Conservation (phyloP, 129 eudicot species). For the Pulicaria dysenterica region DNA sequence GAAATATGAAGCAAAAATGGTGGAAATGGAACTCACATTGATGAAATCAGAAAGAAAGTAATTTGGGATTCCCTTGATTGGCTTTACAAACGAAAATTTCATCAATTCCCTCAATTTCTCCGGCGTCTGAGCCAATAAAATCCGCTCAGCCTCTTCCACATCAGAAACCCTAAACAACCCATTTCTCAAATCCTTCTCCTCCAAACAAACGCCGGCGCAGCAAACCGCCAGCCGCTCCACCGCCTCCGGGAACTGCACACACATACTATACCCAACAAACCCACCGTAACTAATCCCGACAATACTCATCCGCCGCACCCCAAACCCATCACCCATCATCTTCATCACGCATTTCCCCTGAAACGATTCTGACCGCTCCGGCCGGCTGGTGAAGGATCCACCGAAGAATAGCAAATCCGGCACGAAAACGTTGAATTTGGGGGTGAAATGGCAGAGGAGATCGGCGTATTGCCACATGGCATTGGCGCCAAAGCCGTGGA, state of each 20-base stretch:
- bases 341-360: slow-evolving; percentile 71
- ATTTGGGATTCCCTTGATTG: slow-evolving; percentile 62
- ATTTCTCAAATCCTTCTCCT: slow-evolving; percentile 68
- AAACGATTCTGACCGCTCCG: slow-evolving; percentile 57
- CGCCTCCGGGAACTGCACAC: slow-evolving; percentile 66
- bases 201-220: slow-evolving; percentile 69
- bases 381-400: slow-evolving; percentile 45
- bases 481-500: slow-evolving; percentile 87
- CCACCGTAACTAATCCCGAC: slow-evolving; percentile 92
- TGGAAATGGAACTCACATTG: slow-evolving; percentile 40
- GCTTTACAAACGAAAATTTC: slow-evolving; percentile 62
- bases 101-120: slow-evolving; percentile 66
- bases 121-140: slow-evolving; percentile 79
- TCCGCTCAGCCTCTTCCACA: slow-evolving; percentile 63
- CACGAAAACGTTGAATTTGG: slow-evolving; percentile 62
- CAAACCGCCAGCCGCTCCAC: slow-evolving; percentile 71
- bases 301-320: slow-evolving; percentile 53
- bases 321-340: slow-evolving; percentile 54
- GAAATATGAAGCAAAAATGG: neutral
- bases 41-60: slow-evolving; percentile 68
- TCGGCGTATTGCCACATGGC: slow-evolving; percentile 94
- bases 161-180: slow-evolving; percentile 72
- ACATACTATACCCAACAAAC: slow-evolving; percentile 75
- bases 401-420: slow-evolving; percentile 79
- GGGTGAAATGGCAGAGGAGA: slow-evolving; percentile 50